Evolutionary conservation across 805 yeast species (phyloP), one percentile per base, ranked within the genome.

Genomic region (Starmerella asiatica): DNA sequence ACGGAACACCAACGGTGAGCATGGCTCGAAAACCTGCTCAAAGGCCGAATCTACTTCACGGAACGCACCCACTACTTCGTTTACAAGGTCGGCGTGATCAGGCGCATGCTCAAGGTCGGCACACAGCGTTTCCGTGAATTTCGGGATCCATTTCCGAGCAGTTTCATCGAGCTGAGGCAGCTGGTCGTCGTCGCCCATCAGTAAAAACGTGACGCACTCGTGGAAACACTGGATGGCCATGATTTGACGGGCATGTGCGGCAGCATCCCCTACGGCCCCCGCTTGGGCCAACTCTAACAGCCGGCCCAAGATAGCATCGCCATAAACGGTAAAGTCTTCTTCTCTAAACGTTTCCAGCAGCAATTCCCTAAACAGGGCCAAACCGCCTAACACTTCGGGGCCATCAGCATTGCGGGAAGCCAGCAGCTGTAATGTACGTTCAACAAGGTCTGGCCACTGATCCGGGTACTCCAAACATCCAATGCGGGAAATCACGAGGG

Each of bases 391-490:
- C 33, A 83, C 61, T 3, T 79, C 75, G 12, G 27, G n/a, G 2
- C 45, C 23, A 8, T 32, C 21, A 17, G 83, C 52, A 5, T 57
- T 57, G 7, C 11, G 26, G 26, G 59, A 53, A 40, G 81, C 55
- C 21, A 53, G 42, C 27, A 50, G 6, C 7, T 34, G 21, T 18
- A 52, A 18, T 7, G 42, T 38, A 3, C 26, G 23, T 3, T 47
- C 45, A 12, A 56, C 33, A 34, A 86, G 62, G 18, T 66, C 69
- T 0, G 96, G 94, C 97, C 97, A 88, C 55, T 84, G 93, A 54
- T 91, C 97, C 0, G 98, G 98, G 53, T 73, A 88, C 54, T 88
- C 98, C 1, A 76, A 80, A 3, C 80, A 79, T 0, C 94, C 84
- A 14, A 88, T 81, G 52, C 81, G 93, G 4, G 80, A 80, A 15